Percentiles rank a stretch among this genome's conserved stretches.
Evolutionary conservation across 2,329 filamentous ascomycete species (phyloP).

Genomic region (Exophiala alcalophila): DNA sequence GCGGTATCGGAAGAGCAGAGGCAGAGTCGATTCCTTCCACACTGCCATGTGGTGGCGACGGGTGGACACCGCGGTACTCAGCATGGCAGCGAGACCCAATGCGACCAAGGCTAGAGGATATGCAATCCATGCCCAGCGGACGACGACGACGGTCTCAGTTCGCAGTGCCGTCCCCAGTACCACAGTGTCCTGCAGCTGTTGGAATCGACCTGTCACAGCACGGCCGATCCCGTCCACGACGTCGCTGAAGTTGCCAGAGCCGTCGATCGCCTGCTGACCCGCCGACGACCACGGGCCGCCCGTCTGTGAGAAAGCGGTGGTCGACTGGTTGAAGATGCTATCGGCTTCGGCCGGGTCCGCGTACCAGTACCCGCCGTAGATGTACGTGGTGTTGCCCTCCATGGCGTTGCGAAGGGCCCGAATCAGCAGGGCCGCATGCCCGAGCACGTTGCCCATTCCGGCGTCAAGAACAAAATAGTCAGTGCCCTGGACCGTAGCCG

Average conservation of each 20-base stretch:
- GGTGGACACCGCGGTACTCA: constrained; percentile 14
- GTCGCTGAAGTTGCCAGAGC: constrained; percentile 14
- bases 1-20: constrained; percentile 11
- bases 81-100: constrained; percentile 6
- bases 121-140: constrained; percentile 15
- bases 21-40: constrained; percentile 19
- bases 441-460: constrained; percentile 8
- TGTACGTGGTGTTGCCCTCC: constrained; percentile 20
- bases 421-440: constrained; percentile 13
- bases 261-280: constrained; percentile 20
- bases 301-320: constrained; percentile 8
- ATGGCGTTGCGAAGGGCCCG: constrained; percentile 17
- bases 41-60: constrained; percentile 12
- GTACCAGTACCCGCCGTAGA: constrained; percentile 15
- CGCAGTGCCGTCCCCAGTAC: constrained; percentile 10
- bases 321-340: constrained; percentile 8
- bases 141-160: constrained; percentile 7
- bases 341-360: constrained; percentile 3
- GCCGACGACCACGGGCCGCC: constrained; percentile 14
- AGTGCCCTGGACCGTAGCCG: constrained; percentile 32
- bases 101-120: constrained; percentile 14
- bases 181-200: constrained; percentile 11
- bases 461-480: constrained; percentile 34
- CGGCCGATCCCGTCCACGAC: constrained; percentile 9
- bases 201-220: constrained; percentile 18